A percentile compares a stretch with the other conserved stretches of the same genome.
Evolutionary conservation across 192 early-diverging fungal genomes (phyloP).

Genomic region (Oehlia diaphana): DNA sequence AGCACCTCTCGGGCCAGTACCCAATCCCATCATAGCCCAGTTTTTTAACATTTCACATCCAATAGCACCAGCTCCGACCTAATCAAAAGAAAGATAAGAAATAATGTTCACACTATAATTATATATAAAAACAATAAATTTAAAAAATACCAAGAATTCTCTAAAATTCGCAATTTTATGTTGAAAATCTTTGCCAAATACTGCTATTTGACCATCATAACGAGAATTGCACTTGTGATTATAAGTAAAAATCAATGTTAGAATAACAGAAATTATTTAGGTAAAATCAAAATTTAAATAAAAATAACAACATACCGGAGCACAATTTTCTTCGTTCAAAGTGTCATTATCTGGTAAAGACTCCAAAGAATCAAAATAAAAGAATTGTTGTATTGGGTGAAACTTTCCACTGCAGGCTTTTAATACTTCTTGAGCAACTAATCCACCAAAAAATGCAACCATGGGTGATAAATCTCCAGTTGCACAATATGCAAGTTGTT

Average conservation of each 20-base stretch:
- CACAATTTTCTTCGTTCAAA: slow-evolving; percentile 71
- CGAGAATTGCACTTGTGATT: slow-evolving; percentile 68
- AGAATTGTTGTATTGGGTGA: slow-evolving; percentile 83
- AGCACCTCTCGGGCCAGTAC: slow-evolving; percentile 46
- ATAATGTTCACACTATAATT: not conserved
- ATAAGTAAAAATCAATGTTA: not conserved
- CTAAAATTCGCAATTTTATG: slow-evolving; percentile 80
- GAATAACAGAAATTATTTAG: not conserved
- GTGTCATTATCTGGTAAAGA: slow-evolving; percentile 75
- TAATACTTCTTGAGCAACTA: slow-evolving; percentile 97
- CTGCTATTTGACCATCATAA: slow-evolving; percentile 95
- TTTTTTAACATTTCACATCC: slow-evolving; percentile 91
- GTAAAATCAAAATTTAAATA: not conserved
- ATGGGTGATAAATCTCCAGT: slow-evolving; percentile 91
- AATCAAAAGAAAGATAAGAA: not conserved
- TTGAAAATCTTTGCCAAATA: slow-evolving; percentile 94
- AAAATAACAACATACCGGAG: slow-evolving; percentile 50
- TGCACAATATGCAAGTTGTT: slow-evolving; percentile 85
- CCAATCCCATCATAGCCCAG: slow-evolving; percentile 95
- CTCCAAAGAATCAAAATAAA: slow-evolving; percentile 98
- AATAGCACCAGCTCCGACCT: slow-evolving; percentile 90
- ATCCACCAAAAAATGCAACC: slow-evolving; percentile 94
- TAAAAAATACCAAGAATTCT: slow-evolving; percentile 73
- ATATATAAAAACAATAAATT: not conserved
- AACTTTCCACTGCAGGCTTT: slow-evolving; percentile 99